Conservation (phyloP, 495 filamentous ascomycete genomes). For the Usnea hakonensis region DNA sequence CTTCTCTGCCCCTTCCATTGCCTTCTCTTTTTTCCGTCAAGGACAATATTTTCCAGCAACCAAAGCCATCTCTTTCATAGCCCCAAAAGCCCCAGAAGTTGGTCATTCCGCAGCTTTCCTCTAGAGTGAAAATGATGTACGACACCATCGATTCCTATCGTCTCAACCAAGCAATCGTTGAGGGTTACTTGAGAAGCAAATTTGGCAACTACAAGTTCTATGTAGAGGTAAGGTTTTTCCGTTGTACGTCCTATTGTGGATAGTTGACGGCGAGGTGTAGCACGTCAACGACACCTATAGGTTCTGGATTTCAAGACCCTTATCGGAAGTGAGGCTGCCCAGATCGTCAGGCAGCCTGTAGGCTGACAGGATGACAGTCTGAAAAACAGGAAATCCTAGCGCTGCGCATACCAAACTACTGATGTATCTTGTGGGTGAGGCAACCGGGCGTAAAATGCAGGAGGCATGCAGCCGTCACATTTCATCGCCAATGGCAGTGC, state of each 20-base stretch:
- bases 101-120: background rate
- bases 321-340: background rate
- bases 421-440: background rate
- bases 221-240: background rate
- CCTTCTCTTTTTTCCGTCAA: background rate
- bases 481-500: background rate
- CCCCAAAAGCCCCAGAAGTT: background rate
- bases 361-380: background rate
- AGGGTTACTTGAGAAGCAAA: background rate
- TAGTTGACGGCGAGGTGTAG: conserved; percentile 7
- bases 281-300: conserved; percentile 1
- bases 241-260: background rate
- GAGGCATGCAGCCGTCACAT: background rate
- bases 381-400: conserved; percentile 7
- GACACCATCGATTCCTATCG: background rate
- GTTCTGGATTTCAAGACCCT: background rate
- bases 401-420: background rate
- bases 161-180: background rate
- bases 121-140: background rate
- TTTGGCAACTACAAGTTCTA: conserved; percentile 1
- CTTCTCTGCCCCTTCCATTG: background rate
- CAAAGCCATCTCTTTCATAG: background rate
- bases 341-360: background rate
- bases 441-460: background rate
- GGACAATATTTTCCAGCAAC: background rate